Percentiles rank a stretch among this genome's conserved stretches.
These are phyloP conservation scores for Wickerhamomyces silvicola DNA, from an alignment of 805 yeast genomes.

Conservation along the genomic window DNA sequence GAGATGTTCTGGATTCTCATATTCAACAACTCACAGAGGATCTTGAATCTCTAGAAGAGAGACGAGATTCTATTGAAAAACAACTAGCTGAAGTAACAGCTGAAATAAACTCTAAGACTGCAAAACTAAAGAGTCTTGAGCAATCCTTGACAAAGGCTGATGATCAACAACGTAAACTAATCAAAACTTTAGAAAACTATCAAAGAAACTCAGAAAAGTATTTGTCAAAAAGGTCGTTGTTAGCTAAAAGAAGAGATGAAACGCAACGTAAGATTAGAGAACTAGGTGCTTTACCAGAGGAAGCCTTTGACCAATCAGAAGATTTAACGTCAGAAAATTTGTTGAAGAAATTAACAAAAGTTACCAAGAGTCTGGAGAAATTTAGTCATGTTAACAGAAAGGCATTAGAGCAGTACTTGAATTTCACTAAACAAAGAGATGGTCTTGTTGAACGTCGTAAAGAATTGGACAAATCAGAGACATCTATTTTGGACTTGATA, in stretches of 20 bases:
- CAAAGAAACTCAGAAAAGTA: constrained; percentile 61
- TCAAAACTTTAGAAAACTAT: constrained; percentile 52
- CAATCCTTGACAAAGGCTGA: constrained; percentile 42
- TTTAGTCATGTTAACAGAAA: constrained; percentile 80
- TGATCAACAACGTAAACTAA: constrained; percentile 46
- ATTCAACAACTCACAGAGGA: constrained; percentile 15
- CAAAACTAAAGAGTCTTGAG: constrained; percentile 28
- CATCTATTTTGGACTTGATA: constrained; percentile 68
- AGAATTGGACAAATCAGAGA: constrained; percentile 65
- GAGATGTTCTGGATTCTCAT: constrained; percentile 11
- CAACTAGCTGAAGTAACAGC: constrained; percentile 23
- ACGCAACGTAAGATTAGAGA: constrained; percentile 68
- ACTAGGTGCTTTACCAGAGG: constrained; percentile 85
- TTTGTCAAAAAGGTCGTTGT: constrained; percentile 53
- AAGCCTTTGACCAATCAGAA: constrained; percentile 53
- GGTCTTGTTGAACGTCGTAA: constrained; percentile 56
- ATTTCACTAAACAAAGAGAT: constrained; percentile 66
- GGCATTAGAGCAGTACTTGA: constrained; percentile 77
- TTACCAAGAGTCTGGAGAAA: constrained; percentile 51
- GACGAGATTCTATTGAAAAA: constrained; percentile 22
- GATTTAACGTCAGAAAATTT: constrained; percentile 44
- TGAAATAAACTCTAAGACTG: constrained; percentile 11
- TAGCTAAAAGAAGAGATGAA: constrained; percentile 61
- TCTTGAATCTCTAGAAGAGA: constrained; percentile 23
- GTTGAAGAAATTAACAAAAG: constrained; percentile 43